Base-by-base conservation (phyloP, 176 grass and related monocot species). In the Typha latifolia region DNA sequence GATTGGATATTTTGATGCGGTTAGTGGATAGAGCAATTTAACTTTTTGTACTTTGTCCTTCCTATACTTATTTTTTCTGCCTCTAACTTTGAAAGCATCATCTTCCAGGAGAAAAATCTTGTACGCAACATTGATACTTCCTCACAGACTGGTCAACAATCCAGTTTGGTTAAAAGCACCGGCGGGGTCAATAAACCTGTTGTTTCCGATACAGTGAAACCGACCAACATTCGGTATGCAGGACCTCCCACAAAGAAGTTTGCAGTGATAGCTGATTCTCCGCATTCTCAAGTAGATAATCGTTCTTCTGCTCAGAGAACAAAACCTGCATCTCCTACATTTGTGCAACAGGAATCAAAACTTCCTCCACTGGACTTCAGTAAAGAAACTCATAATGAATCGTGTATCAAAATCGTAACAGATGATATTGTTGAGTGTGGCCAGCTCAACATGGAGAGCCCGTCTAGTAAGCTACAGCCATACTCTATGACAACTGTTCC, bases 1-100 rank as follows among this genome's bases (percentile, higher is more conserved):
- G 50, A 87, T 88, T 51, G 92, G 92, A 71, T 91, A 86, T 70
- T 96, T 96, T 79, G 92, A 91, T 76, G 77, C 81, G 14, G 92
- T 96, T 76, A 64, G 83, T 81, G 23, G 4, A 23, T 14, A 63
- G 4, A 16, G 24, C 12, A 63, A 24, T 63, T 63, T 31, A 14
- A 7, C 12, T 29, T 27, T 68, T 26, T 62, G 18, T 48, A 61
- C 59, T 69, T 21, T 20, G 47, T 32, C 51, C 66, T 21, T 57
- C 22, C 26, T 62, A 64, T 63, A 59, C 37, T 66, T 69, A 57
- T 9, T 64, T 48, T 0, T 24, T 52, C 12, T 81, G 56, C 14
- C 74, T 72, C 72, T 81, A 68, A 84, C 27, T 72, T 62, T 62
- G 12, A 53, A 50, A 3, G 4, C 68, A 27, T 69, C 15, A 56